phyloP scores from a whole-genome alignment of 1,284 basidiomycete genomes.

The Boletus smithii region DNA sequence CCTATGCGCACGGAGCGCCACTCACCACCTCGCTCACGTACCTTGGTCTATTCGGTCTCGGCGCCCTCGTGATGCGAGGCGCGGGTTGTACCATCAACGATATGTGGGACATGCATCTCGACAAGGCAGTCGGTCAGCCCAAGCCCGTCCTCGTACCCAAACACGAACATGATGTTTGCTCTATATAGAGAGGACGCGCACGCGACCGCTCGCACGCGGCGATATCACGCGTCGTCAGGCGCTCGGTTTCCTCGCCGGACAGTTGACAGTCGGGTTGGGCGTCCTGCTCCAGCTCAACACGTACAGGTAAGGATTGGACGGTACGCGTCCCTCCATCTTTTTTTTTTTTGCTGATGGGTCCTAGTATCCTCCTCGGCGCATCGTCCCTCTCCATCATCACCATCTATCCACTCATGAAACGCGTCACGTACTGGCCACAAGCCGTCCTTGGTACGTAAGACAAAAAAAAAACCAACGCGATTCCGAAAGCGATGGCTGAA shows the following conservation, averaged over 20 bases:
- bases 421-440: conserved; percentile 96
- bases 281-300: conserved; percentile 90
- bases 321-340: not conserved
- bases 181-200: conserved; percentile 41
- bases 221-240: conserved; percentile 80
- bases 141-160: too few species aligned
- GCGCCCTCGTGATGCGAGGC: conserved; percentile 94
- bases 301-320: conserved; percentile 67
- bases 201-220: conserved; percentile 72
- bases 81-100: conserved; percentile 99
- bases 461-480: not conserved
- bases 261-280: conserved; percentile 83
- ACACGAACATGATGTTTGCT: not conserved
- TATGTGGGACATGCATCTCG: conserved; percentile 94
- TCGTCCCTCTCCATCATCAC: conserved; percentile 85
- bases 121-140: conserved; percentile 83
- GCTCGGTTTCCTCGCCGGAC: conserved; percentile 77
- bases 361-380: conserved; percentile 87
- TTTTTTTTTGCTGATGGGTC: not conserved
- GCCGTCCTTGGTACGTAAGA: conserved; percentile 73
- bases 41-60: conserved; percentile 81
- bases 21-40: conserved; percentile 70
- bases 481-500: not conserved
- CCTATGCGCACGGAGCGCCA: conserved; percentile 69
- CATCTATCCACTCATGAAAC: conserved; percentile 97